These are phyloP conservation scores for Leccinum pallidistipes DNA, from an alignment of 1,284 basidiomycete genomes.

Conservation along the genomic window DNA sequence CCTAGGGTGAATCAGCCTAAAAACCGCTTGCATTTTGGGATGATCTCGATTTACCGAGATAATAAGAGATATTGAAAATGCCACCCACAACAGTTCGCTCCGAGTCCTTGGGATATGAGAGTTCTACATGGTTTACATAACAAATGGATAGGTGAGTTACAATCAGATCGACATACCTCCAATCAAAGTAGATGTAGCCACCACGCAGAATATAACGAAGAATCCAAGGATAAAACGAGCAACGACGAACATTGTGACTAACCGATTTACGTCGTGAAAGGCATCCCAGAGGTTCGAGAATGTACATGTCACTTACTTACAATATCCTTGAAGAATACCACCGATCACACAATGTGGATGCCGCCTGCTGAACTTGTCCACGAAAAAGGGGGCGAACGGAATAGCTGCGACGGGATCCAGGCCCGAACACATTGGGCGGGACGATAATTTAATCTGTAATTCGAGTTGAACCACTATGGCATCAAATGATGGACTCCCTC, in stretches of 20 bases:
- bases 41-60: neutral
- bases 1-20: too few relatives aligned
- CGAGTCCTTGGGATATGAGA: neutral
- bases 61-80: neutral
- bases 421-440: neutral
- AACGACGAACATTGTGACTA: neutral
- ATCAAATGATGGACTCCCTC: too few relatives aligned
- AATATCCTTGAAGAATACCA: neutral
- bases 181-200: neutral
- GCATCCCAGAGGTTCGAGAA: neutral
- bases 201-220: neutral
- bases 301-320: neutral
- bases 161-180: neutral
- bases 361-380: neutral
- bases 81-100: neutral
- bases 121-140: neutral
- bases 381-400: neutral
- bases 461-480: too few relatives aligned
- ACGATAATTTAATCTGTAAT: too few relatives aligned
- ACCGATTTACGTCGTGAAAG: neutral
- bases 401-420: neutral
- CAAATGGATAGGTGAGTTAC: too few relatives aligned
- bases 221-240: neutral
- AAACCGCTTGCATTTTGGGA: too few relatives aligned
- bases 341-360: neutral